Evolutionary conservation across 129 eudicot species (phyloP), one percentile per base, ranked within the genome.

Genomic region (Pulicaria dysenterica): DNA sequence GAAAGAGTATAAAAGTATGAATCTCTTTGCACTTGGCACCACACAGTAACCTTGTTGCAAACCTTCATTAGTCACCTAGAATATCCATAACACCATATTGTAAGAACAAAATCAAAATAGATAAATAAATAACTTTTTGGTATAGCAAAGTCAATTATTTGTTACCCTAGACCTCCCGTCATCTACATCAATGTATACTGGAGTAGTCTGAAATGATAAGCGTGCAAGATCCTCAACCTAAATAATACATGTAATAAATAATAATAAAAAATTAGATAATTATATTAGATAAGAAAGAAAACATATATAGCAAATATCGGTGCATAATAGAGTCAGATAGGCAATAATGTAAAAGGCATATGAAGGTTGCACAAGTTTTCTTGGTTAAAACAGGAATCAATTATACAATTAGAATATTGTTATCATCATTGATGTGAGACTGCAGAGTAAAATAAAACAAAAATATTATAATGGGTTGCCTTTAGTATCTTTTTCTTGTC

Each of bases 221-320:
- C 91, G 94, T 7, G 91, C 99, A 66, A 95, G 96, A 78, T 95
- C 97, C 76, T 86, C 94, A 79, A 95, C 96, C 99, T 94, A 78
- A 37, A 51, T 24, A 24, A 24, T 24, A 24, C 31, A 24, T 24
- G 31, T 24, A 24, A 24, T 24, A 24, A 24, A 24, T 24, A 2
- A 24, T 24, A 24, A 24, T n/a, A n/a, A 24, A 24, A 24, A 24
- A 0, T 24, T 24, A 24, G 31, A 24, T 24, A 24, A 24, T 24
- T 24, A 24, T 24, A 24, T 24, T 24, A 24, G 31, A 24, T 24
- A 24, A 24, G 31, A 50, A 70, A 37, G 12, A 47, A 6, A 8
- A 59, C 5, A 56, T 59, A 44, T 13, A 64, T 24, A 63, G 7
- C 45, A 55, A 24, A 38, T 12, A 34, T 15, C 37, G 15, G 59